Evolutionary conservation across 139 green algal species (phyloP).

Genomic region (Zygnema circumcarinatum): DNA sequence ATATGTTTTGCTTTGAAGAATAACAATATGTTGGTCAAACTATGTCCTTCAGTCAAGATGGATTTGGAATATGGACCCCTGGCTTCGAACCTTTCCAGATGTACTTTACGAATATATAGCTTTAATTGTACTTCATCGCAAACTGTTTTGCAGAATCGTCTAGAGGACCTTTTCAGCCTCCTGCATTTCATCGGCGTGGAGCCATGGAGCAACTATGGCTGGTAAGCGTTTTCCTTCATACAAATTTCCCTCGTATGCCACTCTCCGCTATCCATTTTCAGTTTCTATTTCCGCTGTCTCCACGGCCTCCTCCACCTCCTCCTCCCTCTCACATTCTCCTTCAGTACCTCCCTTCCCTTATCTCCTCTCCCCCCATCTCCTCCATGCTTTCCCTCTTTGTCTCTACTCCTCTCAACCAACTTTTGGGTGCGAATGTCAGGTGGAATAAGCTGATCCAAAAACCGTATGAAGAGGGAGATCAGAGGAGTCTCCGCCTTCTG

Average conservation of each 20-base stretch:
- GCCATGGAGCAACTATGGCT: conserved; percentile 59
- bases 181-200: conserved; percentile 77
- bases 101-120: too few relatives aligned
- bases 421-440: conserved; percentile 34
- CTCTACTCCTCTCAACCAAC: not conserved
- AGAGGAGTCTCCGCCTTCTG: conserved; percentile 51
- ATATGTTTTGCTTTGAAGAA: not conserved
- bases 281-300: too few relatives aligned
- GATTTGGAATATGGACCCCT: not conserved
- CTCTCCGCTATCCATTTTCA: conserved; percentile 31
- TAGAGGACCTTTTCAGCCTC: conserved; percentile 90
- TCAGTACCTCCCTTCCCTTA: not conserved
- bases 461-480: conserved; percentile 59
- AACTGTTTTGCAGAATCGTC: conserved; percentile 74
- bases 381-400: not conserved
- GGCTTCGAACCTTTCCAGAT: not conserved
- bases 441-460: conserved; percentile 59
- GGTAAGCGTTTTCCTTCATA: conserved; percentile 45
- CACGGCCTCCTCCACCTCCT: not conserved
- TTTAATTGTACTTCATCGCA: too few relatives aligned
- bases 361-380: not conserved
- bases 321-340: not conserved
- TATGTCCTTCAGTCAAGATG: too few relatives aligned
- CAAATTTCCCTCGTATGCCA: conserved; percentile 3
- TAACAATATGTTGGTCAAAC: not conserved